Base-by-base conservation (phyloP, 2,329 filamentous ascomycete species). In the Apiospora malaysiana region DNA sequence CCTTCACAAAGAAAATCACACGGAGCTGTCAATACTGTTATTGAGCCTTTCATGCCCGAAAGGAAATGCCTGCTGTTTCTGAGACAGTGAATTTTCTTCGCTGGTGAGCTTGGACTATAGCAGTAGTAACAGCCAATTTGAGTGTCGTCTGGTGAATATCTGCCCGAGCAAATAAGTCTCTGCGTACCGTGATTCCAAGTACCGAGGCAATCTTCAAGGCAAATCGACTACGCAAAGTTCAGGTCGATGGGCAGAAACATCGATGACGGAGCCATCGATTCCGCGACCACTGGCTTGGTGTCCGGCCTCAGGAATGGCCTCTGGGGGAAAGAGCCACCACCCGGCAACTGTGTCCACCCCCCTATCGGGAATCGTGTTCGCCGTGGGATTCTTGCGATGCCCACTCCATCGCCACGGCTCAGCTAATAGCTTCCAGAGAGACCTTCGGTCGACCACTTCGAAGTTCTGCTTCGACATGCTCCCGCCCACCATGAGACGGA, bases 401-500 rank as follows among this genome's bases (percentile, higher is more conserved):
- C 56, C 56, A 14, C 56, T 63, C 66, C 66, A 68, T 32, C 25
- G 32, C 43, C 66, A 47, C 43, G 66, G 43, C 43, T 68, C 66
- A 23, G 25, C 25, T 9, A 47, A 43, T 9, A 68, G 25, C 18
- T 47, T 45, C 66, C 46, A 45, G 16, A 47, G 43, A 8, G 46
- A 68, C 18, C 43, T 45, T 9, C 66, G 66, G 23, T 47, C 66
- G 9, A 47, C 66, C 25, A 47, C 25, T 40, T 63, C 56, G 32
- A 63, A 63, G 32, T 63, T 63, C 32, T 63, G 56, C 21, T 63
- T 63, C 8, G 56, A 63, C 56, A 63, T 63, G 43, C 37, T 47
- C 8, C 66, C 66, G 66, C 66, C 66, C 7, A 68, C 42, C 43
- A 68, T 45, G 66, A 68, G 43, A 7, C 66, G 66, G 43, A 68